Evolutionary conservation across 495 filamentous ascomycete species (phyloP).

Genomic region (Cercophora newfieldiana): DNA sequence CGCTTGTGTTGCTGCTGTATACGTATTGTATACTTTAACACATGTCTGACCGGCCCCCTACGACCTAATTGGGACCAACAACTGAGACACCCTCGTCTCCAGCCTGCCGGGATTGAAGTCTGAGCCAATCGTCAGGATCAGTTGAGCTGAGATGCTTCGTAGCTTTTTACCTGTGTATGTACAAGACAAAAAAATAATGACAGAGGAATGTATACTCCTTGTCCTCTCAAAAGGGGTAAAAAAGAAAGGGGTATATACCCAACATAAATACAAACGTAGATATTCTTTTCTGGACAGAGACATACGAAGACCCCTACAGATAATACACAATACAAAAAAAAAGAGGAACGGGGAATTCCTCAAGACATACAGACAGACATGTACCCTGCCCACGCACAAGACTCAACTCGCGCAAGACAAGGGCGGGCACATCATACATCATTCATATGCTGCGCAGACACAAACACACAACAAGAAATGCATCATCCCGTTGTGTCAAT

Average conservation of each 20-base stretch:
- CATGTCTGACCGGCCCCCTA: background rate
- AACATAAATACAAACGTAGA: too few species aligned
- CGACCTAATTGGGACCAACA: slow-evolving; percentile 17
- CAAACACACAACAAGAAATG: background rate
- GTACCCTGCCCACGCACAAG: too few species aligned
- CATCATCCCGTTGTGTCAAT: background rate
- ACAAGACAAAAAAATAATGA: too few species aligned
- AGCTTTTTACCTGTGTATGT: too few species aligned
- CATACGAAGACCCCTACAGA: background rate
- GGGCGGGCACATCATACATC: too few species aligned
- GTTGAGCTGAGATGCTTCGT: background rate
- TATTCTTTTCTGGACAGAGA: too few species aligned
- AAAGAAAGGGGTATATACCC: background rate
- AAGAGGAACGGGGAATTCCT: background rate
- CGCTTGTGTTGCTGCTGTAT: background rate
- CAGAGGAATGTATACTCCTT: too few species aligned
- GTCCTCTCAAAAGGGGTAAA: too few species aligned
- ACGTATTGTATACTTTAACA: background rate
- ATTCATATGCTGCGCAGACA: background rate
- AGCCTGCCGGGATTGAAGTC: background rate
- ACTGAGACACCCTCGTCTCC: slow-evolving; percentile 22
- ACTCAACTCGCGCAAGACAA: background rate
- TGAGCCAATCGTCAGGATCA: background rate
- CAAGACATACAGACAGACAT: background rate
- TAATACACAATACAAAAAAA: background rate